Conservation (phyloP, 2,329 filamentous ascomycete genomes). For the Fusarium chuoi region DNA sequence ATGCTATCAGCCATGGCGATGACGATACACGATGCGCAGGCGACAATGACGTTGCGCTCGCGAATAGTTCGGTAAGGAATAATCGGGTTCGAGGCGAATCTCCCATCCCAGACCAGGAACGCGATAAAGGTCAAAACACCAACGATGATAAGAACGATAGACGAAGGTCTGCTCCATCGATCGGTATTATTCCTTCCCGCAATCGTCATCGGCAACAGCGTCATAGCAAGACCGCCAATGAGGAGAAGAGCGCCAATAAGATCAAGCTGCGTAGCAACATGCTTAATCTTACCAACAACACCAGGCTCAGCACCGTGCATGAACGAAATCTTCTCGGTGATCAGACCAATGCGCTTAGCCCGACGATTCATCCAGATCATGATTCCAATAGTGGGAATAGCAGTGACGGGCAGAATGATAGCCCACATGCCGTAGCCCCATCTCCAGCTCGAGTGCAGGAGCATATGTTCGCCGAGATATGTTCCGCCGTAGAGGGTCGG, state of each 20-base stretch:
- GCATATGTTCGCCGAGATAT: conserved; percentile 32
- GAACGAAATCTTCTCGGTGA: not conserved
- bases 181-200: conserved; percentile 29
- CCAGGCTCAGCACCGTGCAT: conserved; percentile 10
- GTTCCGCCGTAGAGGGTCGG: conserved; percentile 32
- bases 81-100: conserved; percentile 17
- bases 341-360: conserved; percentile 6
- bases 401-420: conserved; percentile 11
- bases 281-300: not conserved
- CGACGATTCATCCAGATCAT: conserved; percentile 33
- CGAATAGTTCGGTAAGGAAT: conserved; percentile 31
- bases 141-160: conserved; percentile 21
- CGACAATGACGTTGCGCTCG: conserved; percentile 31
- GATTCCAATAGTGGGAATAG: conserved; percentile 22
- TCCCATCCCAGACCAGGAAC: conserved; percentile 26
- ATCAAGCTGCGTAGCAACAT: conserved; percentile 17
- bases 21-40: conserved; percentile 19
- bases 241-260: conserved; percentile 24
- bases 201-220: conserved; percentile 25
- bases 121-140: conserved; percentile 19
- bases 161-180: conserved; percentile 23
- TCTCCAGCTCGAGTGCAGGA: conserved; percentile 18
- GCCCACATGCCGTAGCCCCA: conserved; percentile 35
- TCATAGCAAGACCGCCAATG: conserved; percentile 29
- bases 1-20: conserved; percentile 36